Percentiles rank a stretch among this genome's conserved stretches.
phyloP scores from a whole-genome alignment of 441 rosid genomes.

The Croton setiger region DNA sequence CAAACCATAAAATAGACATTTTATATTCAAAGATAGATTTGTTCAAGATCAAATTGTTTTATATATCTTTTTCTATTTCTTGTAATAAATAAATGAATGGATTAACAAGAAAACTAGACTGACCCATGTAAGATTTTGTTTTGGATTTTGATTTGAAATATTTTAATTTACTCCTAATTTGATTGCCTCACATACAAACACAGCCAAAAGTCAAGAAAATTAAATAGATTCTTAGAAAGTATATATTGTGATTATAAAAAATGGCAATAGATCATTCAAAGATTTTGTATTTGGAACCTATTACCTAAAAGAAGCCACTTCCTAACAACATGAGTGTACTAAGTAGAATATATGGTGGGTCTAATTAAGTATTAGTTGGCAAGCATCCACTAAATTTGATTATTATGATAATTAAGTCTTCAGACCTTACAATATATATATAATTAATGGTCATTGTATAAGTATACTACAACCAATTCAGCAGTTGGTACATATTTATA shows the following conservation, averaged over 20 bases:
- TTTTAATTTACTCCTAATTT: background rate
- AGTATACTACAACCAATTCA: background rate
- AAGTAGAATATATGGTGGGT: conserved; percentile 7
- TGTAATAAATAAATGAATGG: background rate
- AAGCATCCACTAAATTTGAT: background rate
- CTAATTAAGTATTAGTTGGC: conserved; percentile 9
- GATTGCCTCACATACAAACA: background rate
- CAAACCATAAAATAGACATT: too few species aligned
- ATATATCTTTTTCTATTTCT: too few species aligned
- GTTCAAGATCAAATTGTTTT: too few species aligned
- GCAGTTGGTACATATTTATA: background rate
- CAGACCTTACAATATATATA: background rate
- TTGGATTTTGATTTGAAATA: background rate
- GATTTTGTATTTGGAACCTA: conserved; percentile 35
- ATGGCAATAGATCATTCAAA: conserved; percentile 25
- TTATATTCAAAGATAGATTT: too few species aligned
- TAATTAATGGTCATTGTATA: background rate
- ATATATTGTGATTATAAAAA: background rate
- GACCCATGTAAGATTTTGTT: background rate
- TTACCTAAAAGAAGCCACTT: conserved; percentile 11
- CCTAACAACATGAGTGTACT: background rate
- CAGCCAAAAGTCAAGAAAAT: background rate
- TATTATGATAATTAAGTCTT: background rate
- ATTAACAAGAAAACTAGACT: background rate
- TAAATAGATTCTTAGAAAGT: conserved; percentile 11